phyloP scores from a whole-genome alignment of 106 monocot species.

The Allium sativum region DNA sequence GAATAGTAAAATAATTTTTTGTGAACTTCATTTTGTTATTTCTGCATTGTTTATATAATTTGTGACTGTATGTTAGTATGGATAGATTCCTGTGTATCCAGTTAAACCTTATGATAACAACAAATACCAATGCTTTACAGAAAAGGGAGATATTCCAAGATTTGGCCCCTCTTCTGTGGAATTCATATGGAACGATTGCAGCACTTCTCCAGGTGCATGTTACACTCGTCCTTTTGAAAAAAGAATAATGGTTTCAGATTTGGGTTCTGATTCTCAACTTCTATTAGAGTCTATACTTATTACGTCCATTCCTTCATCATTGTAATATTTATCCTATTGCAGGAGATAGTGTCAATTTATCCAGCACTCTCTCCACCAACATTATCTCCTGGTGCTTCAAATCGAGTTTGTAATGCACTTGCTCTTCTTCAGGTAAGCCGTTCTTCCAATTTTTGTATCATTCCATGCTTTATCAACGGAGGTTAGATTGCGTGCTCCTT shows the following conservation, averaged over 20 bases:
- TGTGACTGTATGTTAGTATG: too few species aligned
- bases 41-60: not conserved
- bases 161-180: slow-evolving; percentile 84
- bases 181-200: slow-evolving; percentile 90
- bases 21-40: too few species aligned
- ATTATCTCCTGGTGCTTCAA: slow-evolving; percentile 84
- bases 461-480: not conserved
- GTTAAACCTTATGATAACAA: slow-evolving; percentile 7
- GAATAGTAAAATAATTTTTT: too few species aligned
- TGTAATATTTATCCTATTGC: slow-evolving; percentile 7
- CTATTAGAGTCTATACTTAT: too few species aligned
- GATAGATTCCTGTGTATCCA: too few species aligned
- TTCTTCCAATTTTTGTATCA: not conserved
- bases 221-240: too few species aligned
- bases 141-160: slow-evolving; percentile 95
- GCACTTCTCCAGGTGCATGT: slow-evolving; percentile 67
- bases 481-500: too few species aligned
- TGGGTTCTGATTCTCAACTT: too few species aligned
- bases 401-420: slow-evolving; percentile 99
- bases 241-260: not conserved
- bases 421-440: slow-evolving; percentile 92
- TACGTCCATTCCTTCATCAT: not conserved
- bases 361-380: slow-evolving; percentile 92
- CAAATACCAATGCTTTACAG: slow-evolving; percentile 20
- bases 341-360: slow-evolving; percentile 98